Evolutionary conservation across 768 basidiomycete species (phyloP), one percentile per base, ranked within the genome.

Genomic region (Tricholoma saponaceum): DNA sequence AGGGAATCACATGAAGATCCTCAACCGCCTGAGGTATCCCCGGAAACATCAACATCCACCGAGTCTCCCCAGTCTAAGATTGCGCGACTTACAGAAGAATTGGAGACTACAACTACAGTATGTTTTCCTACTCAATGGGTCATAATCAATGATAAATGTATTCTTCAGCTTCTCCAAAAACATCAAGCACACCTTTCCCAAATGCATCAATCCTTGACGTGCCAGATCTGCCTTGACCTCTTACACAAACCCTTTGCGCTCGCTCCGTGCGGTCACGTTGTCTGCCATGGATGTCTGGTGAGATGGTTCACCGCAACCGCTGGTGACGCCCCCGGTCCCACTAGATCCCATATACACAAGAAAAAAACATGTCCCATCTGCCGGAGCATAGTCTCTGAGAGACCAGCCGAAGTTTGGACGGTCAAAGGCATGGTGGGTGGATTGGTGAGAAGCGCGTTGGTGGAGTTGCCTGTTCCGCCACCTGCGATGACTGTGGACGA

Each of bases 141-240:
- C 44, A 13, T 62, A 51, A 53, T 22, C 44, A 25, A 33, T 57
- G 35, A 57, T 44, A 46, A 51, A 25, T 7, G 43, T 44, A 51
- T 57, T 33, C 59, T 3, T 53, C 41, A 84, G 83, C 69, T 83
- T 56, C 70, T 88, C 39, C 63, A 72, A 20, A 75, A 75, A 59
- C 84, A 90, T 60, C 76, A 85, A 71, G 63, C 72, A 8, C 72
- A 84, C 22, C 62, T 89, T n/a, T 67, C 68, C 3, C 75, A 83
- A 56, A 62, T 89, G 43, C 82, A 84, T 8, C 83, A 87, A 59
- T 79, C 85, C 0, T 69, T 90, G 23, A 87, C 83, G 12, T 92
- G 90, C 59, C 87, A 91, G 68, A 86, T 92, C 59, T 92, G 90
- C 65, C 75, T 91, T 25, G 89, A 90, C 62, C 73, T 89, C 22